These are phyloP conservation scores for Ceratocystis cubensis DNA, from an alignment of 2,329 filamentous ascomycete genomes.

Conservation along the genomic window DNA sequence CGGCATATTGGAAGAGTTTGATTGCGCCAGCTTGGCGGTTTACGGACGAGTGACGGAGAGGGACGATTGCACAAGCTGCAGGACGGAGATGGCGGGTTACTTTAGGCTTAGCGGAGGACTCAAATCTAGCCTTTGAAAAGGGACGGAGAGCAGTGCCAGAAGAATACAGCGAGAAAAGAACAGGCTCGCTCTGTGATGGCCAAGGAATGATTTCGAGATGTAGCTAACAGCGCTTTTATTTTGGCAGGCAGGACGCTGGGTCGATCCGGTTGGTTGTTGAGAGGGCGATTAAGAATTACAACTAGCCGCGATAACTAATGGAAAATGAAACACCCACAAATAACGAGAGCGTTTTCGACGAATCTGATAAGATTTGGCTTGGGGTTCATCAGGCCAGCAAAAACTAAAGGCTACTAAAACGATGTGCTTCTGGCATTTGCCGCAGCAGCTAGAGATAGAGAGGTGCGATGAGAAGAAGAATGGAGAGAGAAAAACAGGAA, in stretches of 20 bases:
- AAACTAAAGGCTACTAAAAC: too few relatives aligned
- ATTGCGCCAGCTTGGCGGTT: conserved; percentile 14
- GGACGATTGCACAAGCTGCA: too few relatives aligned
- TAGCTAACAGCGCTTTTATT: not conserved
- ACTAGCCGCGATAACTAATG: not conserved
- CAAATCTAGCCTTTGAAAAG: not conserved
- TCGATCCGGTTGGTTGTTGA: not conserved
- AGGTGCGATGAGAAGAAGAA: not conserved
- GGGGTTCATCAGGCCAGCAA: not conserved
- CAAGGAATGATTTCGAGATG: not conserved
- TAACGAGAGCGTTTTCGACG: not conserved
- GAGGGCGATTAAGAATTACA: conserved; percentile 1
- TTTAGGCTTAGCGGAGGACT: not conserved
- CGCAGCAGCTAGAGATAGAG: not conserved
- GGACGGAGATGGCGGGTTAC: not conserved
- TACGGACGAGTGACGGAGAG: not conserved
- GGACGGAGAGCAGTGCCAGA: not conserved
- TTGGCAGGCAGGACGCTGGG: not conserved
- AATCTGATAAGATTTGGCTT: conserved; percentile 5
- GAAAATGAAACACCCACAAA: not conserved
- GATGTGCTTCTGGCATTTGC: too few relatives aligned
- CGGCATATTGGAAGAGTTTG: conserved; percentile 13
- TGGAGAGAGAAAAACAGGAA: not conserved
- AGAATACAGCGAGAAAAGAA: not conserved
- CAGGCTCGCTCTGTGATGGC: not conserved